Evolutionary conservation across 495 filamentous ascomycete species (phyloP).

Genomic region (Sordaria brevicollis): DNA sequence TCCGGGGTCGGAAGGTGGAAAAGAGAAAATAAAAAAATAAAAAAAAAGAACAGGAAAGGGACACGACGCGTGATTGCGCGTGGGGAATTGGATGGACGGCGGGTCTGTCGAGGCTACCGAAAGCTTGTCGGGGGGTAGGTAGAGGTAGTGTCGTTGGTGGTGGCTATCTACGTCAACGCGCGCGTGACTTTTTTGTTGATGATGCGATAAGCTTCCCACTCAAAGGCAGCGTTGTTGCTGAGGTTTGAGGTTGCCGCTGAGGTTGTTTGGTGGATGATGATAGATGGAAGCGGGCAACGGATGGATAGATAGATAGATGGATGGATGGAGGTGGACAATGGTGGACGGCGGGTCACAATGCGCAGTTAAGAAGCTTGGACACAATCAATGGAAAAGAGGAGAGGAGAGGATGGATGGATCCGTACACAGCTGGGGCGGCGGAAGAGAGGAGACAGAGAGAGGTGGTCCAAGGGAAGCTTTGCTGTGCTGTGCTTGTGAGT

Average conservation of each 20-base stretch:
- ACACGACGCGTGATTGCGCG: neutral
- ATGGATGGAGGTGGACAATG: too few relatives aligned
- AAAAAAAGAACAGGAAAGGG: neutral
- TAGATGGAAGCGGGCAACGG: neutral
- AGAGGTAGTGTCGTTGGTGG: too few relatives aligned
- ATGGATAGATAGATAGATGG: neutral
- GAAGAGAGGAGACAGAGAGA: too few relatives aligned
- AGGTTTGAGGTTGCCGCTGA: neutral
- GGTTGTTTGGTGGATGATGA: neutral
- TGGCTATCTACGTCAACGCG: neutral
- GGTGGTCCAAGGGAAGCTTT: slow-evolving; percentile 19
- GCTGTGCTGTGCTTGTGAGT: too few relatives aligned
- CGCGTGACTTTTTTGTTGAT: neutral
- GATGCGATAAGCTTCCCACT: neutral
- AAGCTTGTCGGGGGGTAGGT: neutral
- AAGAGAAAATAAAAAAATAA: neutral
- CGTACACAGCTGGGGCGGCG: neutral
- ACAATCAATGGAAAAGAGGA: too few relatives aligned
- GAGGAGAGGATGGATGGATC: neutral
- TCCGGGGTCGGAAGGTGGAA: neutral
- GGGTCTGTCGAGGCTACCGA: neutral
- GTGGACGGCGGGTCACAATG: slow-evolving; percentile 14
- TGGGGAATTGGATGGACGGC: neutral
- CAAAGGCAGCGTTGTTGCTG: neutral
- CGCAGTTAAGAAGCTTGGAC: slow-evolving; percentile 14